phyloP scores from a whole-genome alignment of 352 stramenopile species.

The Peronospora farinosa region DNA sequence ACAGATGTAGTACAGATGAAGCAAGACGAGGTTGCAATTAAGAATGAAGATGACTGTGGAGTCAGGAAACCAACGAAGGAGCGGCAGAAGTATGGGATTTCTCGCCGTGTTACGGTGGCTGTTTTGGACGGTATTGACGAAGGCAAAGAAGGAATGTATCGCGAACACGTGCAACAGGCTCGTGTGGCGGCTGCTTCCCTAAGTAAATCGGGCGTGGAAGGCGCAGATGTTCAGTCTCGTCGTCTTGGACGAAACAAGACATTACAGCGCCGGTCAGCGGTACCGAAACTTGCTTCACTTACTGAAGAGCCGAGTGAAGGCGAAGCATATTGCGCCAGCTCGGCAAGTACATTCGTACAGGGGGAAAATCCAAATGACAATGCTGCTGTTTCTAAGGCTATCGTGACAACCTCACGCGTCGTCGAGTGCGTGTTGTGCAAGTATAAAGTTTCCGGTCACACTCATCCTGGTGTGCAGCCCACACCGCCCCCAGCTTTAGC shows the following conservation, averaged over 20 bases:
- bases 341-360: neutral
- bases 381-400: constrained; percentile 2
- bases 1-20: neutral
- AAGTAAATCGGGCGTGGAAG: constrained; percentile 12
- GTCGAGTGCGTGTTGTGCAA: constrained; percentile 49
- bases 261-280: constrained; percentile 35
- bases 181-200: constrained; percentile 28
- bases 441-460: constrained; percentile 52
- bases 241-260: constrained; percentile 37
- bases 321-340: constrained; percentile 7
- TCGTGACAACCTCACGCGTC: constrained; percentile 14
- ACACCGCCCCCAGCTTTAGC: constrained; percentile 12
- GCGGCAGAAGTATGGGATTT: constrained; percentile 22
- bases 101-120: constrained; percentile 42
- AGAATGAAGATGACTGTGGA: constrained; percentile 16
- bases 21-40: neutral
- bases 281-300: constrained; percentile 35
- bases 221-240: constrained; percentile 3
- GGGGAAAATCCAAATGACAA: constrained; percentile 1
- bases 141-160: constrained; percentile 34
- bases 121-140: constrained; percentile 42
- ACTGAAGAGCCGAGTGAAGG: constrained; percentile 36
- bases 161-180: constrained; percentile 37
- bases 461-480: constrained; percentile 26
- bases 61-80: constrained; percentile 3